Percentiles rank a stretch among this genome's conserved stretches.
Conservation (phyloP, 768 basidiomycete species). For the Hemileccinum impolitum region DNA sequence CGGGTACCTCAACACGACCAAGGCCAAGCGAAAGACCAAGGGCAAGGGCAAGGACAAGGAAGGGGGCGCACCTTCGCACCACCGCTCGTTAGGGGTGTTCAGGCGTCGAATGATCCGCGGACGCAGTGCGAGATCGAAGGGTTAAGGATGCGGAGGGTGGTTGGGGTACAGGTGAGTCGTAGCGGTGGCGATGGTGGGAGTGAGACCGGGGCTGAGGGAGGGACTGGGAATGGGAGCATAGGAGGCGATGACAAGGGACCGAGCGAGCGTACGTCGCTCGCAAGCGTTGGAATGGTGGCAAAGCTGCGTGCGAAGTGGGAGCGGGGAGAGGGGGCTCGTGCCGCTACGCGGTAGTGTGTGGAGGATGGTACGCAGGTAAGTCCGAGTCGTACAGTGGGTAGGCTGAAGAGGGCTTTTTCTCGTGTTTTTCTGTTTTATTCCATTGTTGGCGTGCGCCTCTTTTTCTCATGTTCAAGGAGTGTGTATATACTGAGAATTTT, state of each 20-base stretch:
- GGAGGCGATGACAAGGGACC: neutral
- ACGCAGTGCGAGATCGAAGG: conserved; percentile 9
- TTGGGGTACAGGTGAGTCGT: neutral
- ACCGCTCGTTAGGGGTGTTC: neutral
- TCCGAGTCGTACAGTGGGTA: neutral
- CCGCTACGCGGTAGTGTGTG: neutral
- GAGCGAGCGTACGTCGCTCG: conserved; percentile 1
- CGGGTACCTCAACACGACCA: too few relatives aligned
- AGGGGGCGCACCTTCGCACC: neutral
- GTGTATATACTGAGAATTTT: neutral
- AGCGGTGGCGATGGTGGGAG: neutral
- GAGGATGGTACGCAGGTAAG: too few relatives aligned
- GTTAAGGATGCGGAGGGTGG: neutral
- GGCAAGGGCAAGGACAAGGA: neutral
- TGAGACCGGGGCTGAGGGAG: too few relatives aligned
- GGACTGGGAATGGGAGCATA: neutral
- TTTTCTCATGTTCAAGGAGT: neutral
- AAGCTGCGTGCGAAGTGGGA: conserved; percentile 23
- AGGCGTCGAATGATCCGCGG: conserved; percentile 3
- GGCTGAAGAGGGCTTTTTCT: neutral
- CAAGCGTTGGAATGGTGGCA: conserved; percentile 16
- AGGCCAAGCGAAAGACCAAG: neutral
- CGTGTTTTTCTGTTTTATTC: neutral
- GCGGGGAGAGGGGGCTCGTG: neutral
- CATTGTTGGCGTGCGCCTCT: neutral